phyloP scores from a whole-genome alignment of 1,284 basidiomycete genomes.

The Irpex sp. region DNA sequence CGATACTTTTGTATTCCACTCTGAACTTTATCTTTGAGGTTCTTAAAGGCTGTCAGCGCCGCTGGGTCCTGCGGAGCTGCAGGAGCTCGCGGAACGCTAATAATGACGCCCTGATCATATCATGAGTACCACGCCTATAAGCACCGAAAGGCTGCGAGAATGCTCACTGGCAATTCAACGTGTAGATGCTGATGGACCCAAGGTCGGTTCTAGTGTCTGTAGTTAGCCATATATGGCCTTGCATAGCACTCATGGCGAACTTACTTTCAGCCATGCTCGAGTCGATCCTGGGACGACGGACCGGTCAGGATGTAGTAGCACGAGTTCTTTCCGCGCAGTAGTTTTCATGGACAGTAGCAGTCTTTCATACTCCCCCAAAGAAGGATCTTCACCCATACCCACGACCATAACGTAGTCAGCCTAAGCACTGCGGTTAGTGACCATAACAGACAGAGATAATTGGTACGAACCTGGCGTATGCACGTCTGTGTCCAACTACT shows the following conservation, averaged over 20 bases:
- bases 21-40: constrained; percentile 89
- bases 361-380: constrained; percentile 89
- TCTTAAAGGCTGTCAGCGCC: constrained; percentile 86
- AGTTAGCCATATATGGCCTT: background rate
- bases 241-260: constrained; percentile 13
- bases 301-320: constrained; percentile 91
- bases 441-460: background rate
- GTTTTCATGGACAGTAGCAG: constrained; percentile 93
- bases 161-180: constrained; percentile 73
- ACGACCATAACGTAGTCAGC: constrained; percentile 97
- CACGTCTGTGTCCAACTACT: constrained; percentile 98
- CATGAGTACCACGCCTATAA: background rate
- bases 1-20: constrained; percentile 87
- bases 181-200: constrained; percentile 95
- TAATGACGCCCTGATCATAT: constrained; percentile 50
- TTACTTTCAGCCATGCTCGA: constrained; percentile 91
- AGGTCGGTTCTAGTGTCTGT: constrained; percentile 66
- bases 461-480: constrained; percentile 72
- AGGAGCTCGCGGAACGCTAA: constrained; percentile 60
- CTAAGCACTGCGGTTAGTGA: constrained; percentile 32
- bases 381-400: constrained; percentile 91
- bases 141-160: background rate
- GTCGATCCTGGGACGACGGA: constrained; percentile 90
- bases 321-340: constrained; percentile 94
- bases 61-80: constrained; percentile 75